Conservation (phyloP, 345 rosid species). For the Nephelium lappaceum region DNA sequence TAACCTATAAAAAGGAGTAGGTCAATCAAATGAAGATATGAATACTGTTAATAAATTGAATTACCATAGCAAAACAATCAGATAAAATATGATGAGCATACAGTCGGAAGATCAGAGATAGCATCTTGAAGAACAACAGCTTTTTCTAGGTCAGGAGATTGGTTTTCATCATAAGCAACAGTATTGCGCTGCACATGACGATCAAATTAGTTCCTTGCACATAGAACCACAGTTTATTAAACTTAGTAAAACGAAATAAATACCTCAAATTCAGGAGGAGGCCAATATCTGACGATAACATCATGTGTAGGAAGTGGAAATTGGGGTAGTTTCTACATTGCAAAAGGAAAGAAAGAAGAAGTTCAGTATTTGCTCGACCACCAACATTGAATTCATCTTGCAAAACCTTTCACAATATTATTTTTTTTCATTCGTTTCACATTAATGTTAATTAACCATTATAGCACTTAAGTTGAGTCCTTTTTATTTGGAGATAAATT, state of each 20-base stretch:
- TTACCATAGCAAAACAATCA: slow-evolving; percentile 20
- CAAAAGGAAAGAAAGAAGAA: slow-evolving; percentile 6
- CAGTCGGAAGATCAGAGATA: slow-evolving; percentile 91
- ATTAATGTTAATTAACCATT: not conserved
- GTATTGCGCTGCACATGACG: slow-evolving; percentile 74
- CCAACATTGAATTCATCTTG: not conserved
- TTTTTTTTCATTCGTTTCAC: not conserved
- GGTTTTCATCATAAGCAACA: slow-evolving; percentile 85
- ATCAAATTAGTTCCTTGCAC: slow-evolving; percentile 19
- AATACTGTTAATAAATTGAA: slow-evolving; percentile 18
- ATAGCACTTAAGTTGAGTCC: not conserved
- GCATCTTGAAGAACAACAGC: slow-evolving; percentile 84
- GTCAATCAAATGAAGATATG: slow-evolving; percentile 10
- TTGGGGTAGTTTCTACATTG: slow-evolving; percentile 79
- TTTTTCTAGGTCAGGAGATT: slow-evolving; percentile 67
- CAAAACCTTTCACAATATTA: not conserved
- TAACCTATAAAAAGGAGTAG: slow-evolving; percentile 50
- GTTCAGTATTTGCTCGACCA: slow-evolving; percentile 6
- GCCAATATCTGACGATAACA: slow-evolving; percentile 84
- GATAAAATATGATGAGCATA: slow-evolving; percentile 32
- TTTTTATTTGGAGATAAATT: too few relatives aligned
- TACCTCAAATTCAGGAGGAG: slow-evolving; percentile 90
- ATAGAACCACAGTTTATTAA: slow-evolving; percentile 16
- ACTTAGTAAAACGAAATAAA: slow-evolving; percentile 9
- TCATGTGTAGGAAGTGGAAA: slow-evolving; percentile 97